Evolutionary conservation across 2,329 filamentous ascomycete species (phyloP).

Genomic region (Basipetospora chlamydospora): DNA sequence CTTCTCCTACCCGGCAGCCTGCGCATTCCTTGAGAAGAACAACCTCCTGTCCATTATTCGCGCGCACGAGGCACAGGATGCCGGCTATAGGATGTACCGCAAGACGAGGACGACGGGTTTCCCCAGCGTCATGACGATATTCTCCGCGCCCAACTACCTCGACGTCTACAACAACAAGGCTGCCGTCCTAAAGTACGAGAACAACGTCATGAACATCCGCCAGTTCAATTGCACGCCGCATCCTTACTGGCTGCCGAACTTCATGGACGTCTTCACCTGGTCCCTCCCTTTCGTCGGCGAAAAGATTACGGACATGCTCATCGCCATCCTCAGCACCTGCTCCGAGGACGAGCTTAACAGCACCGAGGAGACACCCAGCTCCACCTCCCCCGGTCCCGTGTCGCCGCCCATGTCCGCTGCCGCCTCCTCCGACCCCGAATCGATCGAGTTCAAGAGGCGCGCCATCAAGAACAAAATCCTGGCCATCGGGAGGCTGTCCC

Average conservation of each 20-base stretch:
- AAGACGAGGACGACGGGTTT: slow-evolving; percentile 97
- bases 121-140: slow-evolving; percentile 99
- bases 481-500: slow-evolving; percentile 87
- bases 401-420: slow-evolving; percentile 50
- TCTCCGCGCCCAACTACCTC: slow-evolving; percentile 96
- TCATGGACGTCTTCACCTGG: slow-evolving; percentile 99
- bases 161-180: slow-evolving; percentile 99
- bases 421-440: slow-evolving; percentile 55
- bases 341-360: slow-evolving; percentile 97
- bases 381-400: slow-evolving; percentile 51
- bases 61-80: slow-evolving; percentile 96
- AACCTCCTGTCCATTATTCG: slow-evolving; percentile 94
- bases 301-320: slow-evolving; percentile 99
- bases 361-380: slow-evolving; percentile 57
- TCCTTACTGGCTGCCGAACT: slow-evolving; percentile 98
- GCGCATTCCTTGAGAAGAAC: slow-evolving; percentile 97
- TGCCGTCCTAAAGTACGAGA: slow-evolving; percentile 96
- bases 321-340: slow-evolving; percentile 94
- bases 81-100: slow-evolving; percentile 96
- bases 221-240: slow-evolving; percentile 99
- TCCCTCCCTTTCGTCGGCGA: slow-evolving; percentile 96
- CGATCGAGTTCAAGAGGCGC: slow-evolving; percentile 82
- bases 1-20: slow-evolving; percentile 95
- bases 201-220: slow-evolving; percentile 99
- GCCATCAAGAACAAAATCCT: slow-evolving; percentile 99